Conservation (phyloP, 139 green algal genomes). For the Auxenochlorella protothecoides region DNA sequence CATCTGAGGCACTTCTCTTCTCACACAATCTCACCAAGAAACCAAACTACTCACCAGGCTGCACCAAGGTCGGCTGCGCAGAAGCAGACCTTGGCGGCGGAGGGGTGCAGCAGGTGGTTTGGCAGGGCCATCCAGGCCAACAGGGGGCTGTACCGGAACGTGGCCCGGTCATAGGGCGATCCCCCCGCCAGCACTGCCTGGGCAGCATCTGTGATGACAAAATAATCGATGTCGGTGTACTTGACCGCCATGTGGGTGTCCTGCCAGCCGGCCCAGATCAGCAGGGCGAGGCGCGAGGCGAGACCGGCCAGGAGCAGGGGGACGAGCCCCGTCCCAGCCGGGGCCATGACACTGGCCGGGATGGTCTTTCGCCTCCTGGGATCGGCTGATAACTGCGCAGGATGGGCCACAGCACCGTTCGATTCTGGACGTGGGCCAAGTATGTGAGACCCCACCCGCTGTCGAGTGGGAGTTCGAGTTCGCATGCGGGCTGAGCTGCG, state of each 20-base stretch:
- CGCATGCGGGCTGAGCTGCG: no score
- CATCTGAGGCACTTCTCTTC: no score
- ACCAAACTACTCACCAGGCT: conserved; percentile 20
- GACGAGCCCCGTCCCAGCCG: no score
- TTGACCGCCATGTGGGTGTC: conserved; percentile 49
- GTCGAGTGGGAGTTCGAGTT: no score
- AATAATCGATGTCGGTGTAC: conserved; percentile 92
- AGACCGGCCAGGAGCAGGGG: no score
- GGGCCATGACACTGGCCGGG: no score
- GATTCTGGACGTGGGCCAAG: no score
- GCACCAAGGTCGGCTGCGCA: conserved; percentile 50
- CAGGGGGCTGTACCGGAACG: conserved; percentile 83
- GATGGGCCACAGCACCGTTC: no score
- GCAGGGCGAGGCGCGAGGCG: conserved; percentile 31
- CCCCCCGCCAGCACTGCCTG: conserved; percentile 15
- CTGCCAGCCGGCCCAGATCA: conserved; percentile 52
- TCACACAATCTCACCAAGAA: neutral
- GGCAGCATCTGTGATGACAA: conserved; percentile 53
- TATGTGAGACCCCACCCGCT: no score
- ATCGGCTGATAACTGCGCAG: no score
- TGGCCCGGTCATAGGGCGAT: conserved; percentile 35
- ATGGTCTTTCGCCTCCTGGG: no score
- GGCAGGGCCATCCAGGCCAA: conserved; percentile 71
- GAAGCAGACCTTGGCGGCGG: conserved; percentile 85
- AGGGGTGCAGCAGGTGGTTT: conserved; percentile 57